Percentiles rank a stretch among this genome's conserved stretches.
These are phyloP conservation scores for Quercus rubra DNA, from an alignment of 306 rosid species.

Conservation along the genomic window DNA sequence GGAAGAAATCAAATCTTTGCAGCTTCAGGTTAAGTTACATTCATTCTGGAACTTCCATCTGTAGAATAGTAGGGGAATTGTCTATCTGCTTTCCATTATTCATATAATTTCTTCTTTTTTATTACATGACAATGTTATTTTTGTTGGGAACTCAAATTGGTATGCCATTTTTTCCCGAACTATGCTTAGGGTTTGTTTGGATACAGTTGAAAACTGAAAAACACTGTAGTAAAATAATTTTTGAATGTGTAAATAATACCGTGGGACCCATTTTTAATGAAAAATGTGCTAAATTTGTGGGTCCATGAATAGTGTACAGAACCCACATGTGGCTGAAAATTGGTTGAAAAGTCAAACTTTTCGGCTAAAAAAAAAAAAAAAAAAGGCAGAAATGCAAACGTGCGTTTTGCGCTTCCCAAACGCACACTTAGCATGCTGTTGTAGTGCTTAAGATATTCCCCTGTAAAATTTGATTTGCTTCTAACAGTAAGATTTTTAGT, in stretches of 20 bases:
- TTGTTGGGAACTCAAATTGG: neutral
- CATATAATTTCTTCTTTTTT: neutral
- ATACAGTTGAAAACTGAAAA: no score
- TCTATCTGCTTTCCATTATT: neutral
- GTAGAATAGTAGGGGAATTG: neutral
- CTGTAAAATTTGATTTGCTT: neutral
- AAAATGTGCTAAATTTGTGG: no score
- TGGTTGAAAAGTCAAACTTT: no score
- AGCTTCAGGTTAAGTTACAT: slow-evolving; percentile 65
- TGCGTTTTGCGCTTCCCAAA: no score
- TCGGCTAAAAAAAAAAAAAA: no score
- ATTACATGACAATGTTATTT: neutral
- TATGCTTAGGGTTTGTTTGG: neutral
- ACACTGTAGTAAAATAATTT: no score
- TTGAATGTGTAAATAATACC: no score
- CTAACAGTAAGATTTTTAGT: no score
- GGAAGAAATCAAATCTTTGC: slow-evolving; percentile 88
- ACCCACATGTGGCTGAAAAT: no score
- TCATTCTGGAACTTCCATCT: neutral
- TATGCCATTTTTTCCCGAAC: neutral
- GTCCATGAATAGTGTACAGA: no score
- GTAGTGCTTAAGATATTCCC: neutral
- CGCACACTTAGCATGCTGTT: neutral
- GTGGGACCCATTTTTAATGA: no score
- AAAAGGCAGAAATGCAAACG: no score